phyloP scores from a whole-genome alignment of 1,139 yeast genomes.

The Wickerhamomyces sp. region DNA sequence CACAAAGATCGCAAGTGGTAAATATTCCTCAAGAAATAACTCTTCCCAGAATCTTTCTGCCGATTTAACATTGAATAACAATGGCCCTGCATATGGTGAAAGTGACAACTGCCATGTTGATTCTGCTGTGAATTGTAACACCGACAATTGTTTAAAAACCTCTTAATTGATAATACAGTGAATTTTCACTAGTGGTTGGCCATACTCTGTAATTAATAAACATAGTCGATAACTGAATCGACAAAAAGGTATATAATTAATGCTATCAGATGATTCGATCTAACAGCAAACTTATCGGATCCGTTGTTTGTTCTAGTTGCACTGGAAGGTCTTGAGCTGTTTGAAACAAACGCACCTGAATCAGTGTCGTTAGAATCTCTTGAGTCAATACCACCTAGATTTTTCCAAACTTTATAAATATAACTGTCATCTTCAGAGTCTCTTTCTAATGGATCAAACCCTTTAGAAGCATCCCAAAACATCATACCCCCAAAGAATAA shows the following conservation, averaged over 20 bases:
- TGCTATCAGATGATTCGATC: not conserved
- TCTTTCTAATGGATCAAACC: conserved; percentile 41
- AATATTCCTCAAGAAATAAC: conserved; percentile 17
- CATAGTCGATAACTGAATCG: not conserved
- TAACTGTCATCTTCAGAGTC: conserved; percentile 16
- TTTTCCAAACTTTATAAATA: conserved; percentile 18
- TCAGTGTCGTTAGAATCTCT: not conserved
- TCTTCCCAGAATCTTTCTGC: conserved; percentile 12
- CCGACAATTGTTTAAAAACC: conserved; percentile 34
- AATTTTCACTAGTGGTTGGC: not conserved
- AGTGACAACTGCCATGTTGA: conserved; percentile 37
- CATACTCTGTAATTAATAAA: no score
- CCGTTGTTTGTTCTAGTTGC: not conserved
- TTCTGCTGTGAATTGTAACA: conserved; percentile 42
- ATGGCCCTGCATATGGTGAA: conserved; percentile 28
- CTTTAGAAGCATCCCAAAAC: conserved; percentile 82
- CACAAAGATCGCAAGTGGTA: conserved; percentile 33
- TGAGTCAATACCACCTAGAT: conserved; percentile 9
- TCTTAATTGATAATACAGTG: not conserved
- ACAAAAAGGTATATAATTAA: not conserved
- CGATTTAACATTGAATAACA: conserved; percentile 1
- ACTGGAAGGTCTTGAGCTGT: not conserved
- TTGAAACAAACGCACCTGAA: not conserved
- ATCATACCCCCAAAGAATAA: conserved; percentile 67
- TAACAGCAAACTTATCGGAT: not conserved